Conservation (phyloP, 306 rosid genomes). For the Rubus parviflorus region DNA sequence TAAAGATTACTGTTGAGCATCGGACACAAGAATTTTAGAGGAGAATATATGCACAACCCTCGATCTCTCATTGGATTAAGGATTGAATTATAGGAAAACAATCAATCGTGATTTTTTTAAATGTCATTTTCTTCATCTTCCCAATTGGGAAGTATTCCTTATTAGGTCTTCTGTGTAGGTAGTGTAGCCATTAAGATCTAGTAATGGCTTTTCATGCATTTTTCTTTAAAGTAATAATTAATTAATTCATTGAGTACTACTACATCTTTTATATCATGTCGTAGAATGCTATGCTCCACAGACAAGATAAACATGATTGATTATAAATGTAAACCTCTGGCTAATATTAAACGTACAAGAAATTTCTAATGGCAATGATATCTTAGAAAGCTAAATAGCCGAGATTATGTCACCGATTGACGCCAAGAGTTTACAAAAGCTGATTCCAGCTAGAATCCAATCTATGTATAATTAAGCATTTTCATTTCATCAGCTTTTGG, state of each 20-base stretch:
- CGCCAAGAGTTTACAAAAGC: slow-evolving; percentile 47
- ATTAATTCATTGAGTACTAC: neutral
- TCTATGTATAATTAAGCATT: slow-evolving; percentile 24
- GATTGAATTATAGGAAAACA: neutral
- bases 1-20: neutral
- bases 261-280: slow-evolving; percentile 24
- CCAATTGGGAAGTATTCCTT: slow-evolving; percentile 59
- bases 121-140: slow-evolving; percentile 37
- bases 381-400: slow-evolving; percentile 53
- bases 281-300: slow-evolving; percentile 33
- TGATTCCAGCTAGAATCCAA: slow-evolving; percentile 67
- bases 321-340: slow-evolving; percentile 42
- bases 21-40: neutral
- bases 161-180: slow-evolving; percentile 42
- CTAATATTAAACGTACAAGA: slow-evolving; percentile 28
- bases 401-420: slow-evolving; percentile 51
- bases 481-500: neutral
- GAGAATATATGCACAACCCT: no score
- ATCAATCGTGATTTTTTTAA: slow-evolving; percentile 51
- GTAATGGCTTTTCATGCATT: slow-evolving; percentile 33
- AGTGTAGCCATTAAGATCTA: slow-evolving; percentile 35
- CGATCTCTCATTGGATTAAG: no score
- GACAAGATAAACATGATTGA: slow-evolving; percentile 44
- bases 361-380: slow-evolving; percentile 41
- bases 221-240: neutral